phyloP scores from a whole-genome alignment of 805 yeast genomes.

The Starmerella etchellsii region DNA sequence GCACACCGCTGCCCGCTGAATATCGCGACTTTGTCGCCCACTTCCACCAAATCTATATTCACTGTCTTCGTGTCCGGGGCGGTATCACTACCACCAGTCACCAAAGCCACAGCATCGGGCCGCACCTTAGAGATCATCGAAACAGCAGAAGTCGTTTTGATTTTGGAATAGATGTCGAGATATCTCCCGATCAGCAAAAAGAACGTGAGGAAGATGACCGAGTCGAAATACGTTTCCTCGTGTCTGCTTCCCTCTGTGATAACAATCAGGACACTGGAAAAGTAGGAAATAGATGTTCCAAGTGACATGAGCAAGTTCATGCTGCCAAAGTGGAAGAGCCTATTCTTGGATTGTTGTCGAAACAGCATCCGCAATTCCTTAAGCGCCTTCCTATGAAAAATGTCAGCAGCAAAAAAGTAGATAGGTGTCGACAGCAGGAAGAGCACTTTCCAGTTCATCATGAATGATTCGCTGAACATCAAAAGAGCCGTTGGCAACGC shows the following conservation, averaged over 20 bases:
- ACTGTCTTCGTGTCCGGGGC: neutral
- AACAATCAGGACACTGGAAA: constrained; percentile 50
- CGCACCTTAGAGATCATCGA: constrained; percentile 41
- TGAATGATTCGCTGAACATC: constrained; percentile 51
- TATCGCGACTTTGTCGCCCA: constrained; percentile 62
- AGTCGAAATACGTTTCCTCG: constrained; percentile 57
- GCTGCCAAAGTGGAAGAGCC: constrained; percentile 60
- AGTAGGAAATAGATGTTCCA: constrained; percentile 62
- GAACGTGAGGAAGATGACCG: constrained; percentile 63
- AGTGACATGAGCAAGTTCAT: constrained; percentile 62
- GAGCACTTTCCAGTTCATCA: constrained; percentile 34
- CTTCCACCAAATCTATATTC: constrained; percentile 42
- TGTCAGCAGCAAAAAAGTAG: constrained; percentile 60
- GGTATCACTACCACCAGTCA: neutral
- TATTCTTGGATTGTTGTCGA: constrained; percentile 4
- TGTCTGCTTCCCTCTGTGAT: constrained; percentile 27
- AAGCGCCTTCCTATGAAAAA: constrained; percentile 55
- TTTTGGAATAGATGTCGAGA: constrained; percentile 53
- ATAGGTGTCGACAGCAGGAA: constrained; percentile 57
- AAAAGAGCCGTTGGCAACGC: constrained; percentile 49
- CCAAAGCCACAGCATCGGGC: constrained; percentile 31
- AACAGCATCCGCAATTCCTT: constrained; percentile 42
- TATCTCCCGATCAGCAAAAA: constrained; percentile 59
- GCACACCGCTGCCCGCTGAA: constrained; percentile 39
- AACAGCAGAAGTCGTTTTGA: constrained; percentile 54